These are phyloP conservation scores for Suillus paluster DNA, from an alignment of 768 basidiomycete species.

Conservation along the genomic window DNA sequence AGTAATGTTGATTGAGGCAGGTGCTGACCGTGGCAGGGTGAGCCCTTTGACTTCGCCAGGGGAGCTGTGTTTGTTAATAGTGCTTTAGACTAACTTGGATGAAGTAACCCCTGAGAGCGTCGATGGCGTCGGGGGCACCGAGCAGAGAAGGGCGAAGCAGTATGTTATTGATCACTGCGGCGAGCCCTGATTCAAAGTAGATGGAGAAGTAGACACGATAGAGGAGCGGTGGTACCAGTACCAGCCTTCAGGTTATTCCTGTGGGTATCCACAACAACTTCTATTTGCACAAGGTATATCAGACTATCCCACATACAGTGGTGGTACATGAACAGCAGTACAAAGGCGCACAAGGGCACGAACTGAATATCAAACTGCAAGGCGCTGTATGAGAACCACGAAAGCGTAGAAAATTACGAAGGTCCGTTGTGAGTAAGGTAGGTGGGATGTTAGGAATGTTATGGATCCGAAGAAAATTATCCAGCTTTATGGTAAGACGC, in stretches of 20 bases:
- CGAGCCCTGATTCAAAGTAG: conserved; percentile 41
- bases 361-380: background rate
- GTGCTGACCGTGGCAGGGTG: conserved; percentile 90
- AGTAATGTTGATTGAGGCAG: conserved; percentile 90
- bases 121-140: conserved; percentile 86
- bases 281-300: background rate
- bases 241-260: background rate
- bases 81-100: conserved; percentile 76
- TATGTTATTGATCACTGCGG: conserved; percentile 82
- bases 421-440: background rate
- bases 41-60: conserved; percentile 31
- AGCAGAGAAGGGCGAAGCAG: conserved; percentile 78
- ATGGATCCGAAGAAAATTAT: background rate
- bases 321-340: background rate
- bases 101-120: conserved; percentile 86
- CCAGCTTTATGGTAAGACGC: background rate
- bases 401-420: background rate
- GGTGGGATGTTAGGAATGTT: background rate
- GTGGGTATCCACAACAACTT: background rate
- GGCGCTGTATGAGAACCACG: background rate
- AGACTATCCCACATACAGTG: background rate
- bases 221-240: conserved; percentile 27
- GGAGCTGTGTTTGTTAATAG: conserved; percentile 2
- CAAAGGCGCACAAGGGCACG: background rate
- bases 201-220: conserved; percentile 37